These are phyloP conservation scores for Eremochloa ophiuroides DNA, from an alignment of 176 grass and related monocot species.

Conservation along the genomic window DNA sequence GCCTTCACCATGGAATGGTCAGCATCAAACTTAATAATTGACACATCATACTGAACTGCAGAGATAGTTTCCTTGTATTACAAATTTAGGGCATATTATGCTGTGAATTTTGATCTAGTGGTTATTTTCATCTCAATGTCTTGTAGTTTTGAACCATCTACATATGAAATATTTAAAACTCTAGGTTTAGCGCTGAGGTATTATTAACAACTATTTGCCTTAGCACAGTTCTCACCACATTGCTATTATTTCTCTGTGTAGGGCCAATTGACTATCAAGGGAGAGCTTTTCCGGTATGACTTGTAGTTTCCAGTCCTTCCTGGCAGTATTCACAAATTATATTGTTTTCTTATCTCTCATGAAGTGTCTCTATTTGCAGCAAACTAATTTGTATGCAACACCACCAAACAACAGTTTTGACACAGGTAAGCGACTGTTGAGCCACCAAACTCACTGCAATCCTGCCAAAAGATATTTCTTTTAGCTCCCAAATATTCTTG, in stretches of 20 bases:
- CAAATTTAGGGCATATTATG: neutral
- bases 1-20: slow-evolving; percentile 69
- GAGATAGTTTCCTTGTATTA: neutral
- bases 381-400: slow-evolving; percentile 37
- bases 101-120: neutral
- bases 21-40: slow-evolving; percentile 15
- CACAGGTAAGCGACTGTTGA: slow-evolving; percentile 24
- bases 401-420: slow-evolving; percentile 46
- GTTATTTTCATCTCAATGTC: neutral
- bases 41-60: neutral
- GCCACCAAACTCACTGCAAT: neutral
- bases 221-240: slow-evolving; percentile 4
- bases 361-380: slow-evolving; percentile 38
- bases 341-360: neutral
- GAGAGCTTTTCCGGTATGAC: slow-evolving; percentile 63
- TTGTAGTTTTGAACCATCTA: neutral
- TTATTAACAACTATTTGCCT: neutral
- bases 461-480: neutral
- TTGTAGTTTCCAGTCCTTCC: slow-evolving; percentile 5
- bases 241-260: slow-evolving; percentile 24
- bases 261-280: slow-evolving; percentile 56
- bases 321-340: neutral
- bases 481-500: neutral
- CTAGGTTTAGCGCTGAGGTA: neutral
- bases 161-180: neutral